A percentile compares a stretch with the other conserved stretches of the same genome.
Evolutionary conservation across 202 grass and related monocot species (phyloP).

Genomic region (Bolboschoenoplectus hybrid): DNA sequence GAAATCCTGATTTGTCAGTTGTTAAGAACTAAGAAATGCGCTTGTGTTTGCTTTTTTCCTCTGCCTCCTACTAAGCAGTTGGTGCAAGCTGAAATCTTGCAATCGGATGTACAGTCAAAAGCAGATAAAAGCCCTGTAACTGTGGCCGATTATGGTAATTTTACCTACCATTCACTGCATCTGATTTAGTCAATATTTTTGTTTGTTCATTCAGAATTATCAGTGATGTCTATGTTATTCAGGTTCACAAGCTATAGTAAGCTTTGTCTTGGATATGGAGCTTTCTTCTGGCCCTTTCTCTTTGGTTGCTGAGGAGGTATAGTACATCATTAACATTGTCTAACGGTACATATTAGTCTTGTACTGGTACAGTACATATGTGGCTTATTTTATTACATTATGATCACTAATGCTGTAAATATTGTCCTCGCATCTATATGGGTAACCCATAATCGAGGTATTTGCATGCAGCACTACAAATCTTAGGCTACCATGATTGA

Average conservation of each 20-base stretch:
- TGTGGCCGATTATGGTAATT: constrained; percentile 87
- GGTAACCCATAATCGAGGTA: background rate
- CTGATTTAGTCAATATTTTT: background rate
- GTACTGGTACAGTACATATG: background rate
- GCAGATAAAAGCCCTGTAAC: constrained; percentile 85
- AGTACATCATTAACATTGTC: constrained; percentile 19
- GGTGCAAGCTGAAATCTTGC: constrained; percentile 72
- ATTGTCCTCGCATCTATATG: background rate
- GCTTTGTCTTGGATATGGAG: constrained; percentile 73
- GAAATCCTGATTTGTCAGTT: background rate
- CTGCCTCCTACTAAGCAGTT: constrained; percentile 45
- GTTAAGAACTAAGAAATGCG: background rate
- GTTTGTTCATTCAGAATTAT: constrained; percentile 8
- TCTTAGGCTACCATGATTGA: background rate
- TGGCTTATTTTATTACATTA: background rate
- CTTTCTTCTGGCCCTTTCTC: constrained; percentile 61
- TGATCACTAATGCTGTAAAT: constrained; percentile 5
- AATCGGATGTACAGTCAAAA: constrained; percentile 86
- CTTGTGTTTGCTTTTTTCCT: constrained; percentile 13
- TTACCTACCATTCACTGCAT: constrained; percentile 8
- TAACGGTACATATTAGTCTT: background rate
- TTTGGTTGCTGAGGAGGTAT: constrained; percentile 94
- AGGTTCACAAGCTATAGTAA: constrained; percentile 93
- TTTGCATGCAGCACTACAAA: background rate
- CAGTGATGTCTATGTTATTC: constrained; percentile 33